Evolutionary conservation across 2,329 filamentous ascomycete species (phyloP).

Genomic region (Malbranchea cinnamomea): DNA sequence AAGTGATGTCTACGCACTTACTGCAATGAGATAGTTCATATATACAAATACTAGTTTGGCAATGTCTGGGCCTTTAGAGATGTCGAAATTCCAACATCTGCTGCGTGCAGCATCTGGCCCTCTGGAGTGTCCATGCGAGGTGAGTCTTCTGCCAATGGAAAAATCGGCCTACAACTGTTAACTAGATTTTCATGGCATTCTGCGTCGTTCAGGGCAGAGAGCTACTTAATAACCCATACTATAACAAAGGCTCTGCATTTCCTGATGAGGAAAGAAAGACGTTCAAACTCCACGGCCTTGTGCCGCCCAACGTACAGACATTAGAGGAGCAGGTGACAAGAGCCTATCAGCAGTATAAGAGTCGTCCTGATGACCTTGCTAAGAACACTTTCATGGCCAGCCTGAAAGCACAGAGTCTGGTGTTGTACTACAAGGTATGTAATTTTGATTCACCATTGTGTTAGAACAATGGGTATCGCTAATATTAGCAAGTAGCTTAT

Average conservation of each 20-base stretch:
- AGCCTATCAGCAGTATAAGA: slow-evolving; percentile 66
- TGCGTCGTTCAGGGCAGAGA: slow-evolving; percentile 27
- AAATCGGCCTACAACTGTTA: neutral
- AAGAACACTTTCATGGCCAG: slow-evolving; percentile 84
- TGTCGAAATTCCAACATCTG: slow-evolving; percentile 19
- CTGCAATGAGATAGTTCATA: too few species aligned
- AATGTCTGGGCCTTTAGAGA: too few species aligned
- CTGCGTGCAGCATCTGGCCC: slow-evolving; percentile 18
- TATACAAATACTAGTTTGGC: too few species aligned
- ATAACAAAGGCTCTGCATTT: slow-evolving; percentile 78
- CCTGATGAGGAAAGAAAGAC: slow-evolving; percentile 49
- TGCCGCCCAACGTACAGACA: slow-evolving; percentile 58
- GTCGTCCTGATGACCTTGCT: slow-evolving; percentile 47
- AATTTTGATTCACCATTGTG: neutral
- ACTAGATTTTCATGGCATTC: neutral
- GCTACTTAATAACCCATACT: slow-evolving; percentile 49
- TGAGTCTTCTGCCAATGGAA: slow-evolving; percentile 5
- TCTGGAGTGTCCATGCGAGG: slow-evolving; percentile 18
- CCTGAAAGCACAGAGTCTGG: slow-evolving; percentile 71
- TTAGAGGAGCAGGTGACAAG: slow-evolving; percentile 62
- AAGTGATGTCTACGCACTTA: too few species aligned
- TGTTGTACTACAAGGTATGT: slow-evolving; percentile 59
- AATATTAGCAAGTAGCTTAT: slow-evolving; percentile 39
- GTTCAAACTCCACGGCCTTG: slow-evolving; percentile 58
- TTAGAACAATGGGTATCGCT: neutral